A percentile compares a stretch with the other conserved stretches of the same genome.
These are phyloP conservation scores for Xylaria telfairii DNA, from an alignment of 495 filamentous ascomycete genomes.

Conservation along the genomic window DNA sequence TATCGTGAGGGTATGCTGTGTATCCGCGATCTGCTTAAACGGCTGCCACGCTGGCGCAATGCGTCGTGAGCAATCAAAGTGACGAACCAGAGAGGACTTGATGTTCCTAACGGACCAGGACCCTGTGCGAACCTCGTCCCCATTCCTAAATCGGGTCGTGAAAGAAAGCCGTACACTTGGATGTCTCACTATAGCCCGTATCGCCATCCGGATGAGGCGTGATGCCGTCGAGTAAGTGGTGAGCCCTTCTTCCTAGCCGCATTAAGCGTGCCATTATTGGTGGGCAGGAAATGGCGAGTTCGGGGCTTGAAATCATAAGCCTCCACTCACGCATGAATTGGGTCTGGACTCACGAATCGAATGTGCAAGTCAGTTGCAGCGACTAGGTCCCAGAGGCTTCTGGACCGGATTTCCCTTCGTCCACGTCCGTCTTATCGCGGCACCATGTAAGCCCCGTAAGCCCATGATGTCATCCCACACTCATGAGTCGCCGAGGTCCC, in stretches of 20 bases:
- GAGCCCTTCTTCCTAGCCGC: neutral
- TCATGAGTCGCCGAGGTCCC: neutral
- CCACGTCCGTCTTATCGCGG: neutral
- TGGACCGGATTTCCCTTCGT: neutral
- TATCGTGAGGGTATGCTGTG: neutral
- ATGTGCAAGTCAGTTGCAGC: neutral
- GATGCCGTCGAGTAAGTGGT: neutral
- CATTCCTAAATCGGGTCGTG: neutral
- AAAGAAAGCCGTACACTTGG: neutral
- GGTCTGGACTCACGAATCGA: constrained; percentile 2
- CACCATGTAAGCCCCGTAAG: constrained; percentile 8
- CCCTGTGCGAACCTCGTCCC: neutral
- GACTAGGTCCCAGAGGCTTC: neutral
- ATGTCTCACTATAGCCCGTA: neutral
- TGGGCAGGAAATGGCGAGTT: neutral
- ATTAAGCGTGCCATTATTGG: neutral
- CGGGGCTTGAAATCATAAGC: neutral
- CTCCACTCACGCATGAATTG: neutral
- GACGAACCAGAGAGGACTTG: neutral
- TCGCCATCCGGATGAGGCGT: neutral
- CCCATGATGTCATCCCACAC: constrained; percentile 25
- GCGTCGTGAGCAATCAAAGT: neutral
- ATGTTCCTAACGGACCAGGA: too few relatives aligned
- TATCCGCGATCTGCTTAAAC: too few relatives aligned
- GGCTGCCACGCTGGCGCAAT: too few relatives aligned